Conservation (phyloP, 352 stramenopile species). For the Phytopythium montanum region DNA sequence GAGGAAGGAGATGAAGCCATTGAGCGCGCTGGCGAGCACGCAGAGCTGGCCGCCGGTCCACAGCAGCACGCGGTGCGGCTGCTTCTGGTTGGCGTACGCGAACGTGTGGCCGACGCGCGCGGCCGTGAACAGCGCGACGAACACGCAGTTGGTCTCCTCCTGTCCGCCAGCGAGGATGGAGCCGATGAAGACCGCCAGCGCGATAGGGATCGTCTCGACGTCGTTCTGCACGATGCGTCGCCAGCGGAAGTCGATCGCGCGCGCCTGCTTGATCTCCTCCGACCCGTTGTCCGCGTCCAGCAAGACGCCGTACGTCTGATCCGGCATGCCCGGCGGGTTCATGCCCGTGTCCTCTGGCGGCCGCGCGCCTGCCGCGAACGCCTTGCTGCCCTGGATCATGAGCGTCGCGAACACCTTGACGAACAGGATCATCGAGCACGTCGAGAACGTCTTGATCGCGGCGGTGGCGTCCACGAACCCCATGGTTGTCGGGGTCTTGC, state of each 20-base stretch:
- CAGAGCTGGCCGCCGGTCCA: conserved; percentile 32
- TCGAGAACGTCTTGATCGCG: conserved; percentile 32
- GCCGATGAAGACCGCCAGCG: conserved; percentile 34
- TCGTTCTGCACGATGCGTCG: conserved; percentile 44
- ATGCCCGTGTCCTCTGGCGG: conserved; percentile 30
- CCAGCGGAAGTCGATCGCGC: conserved; percentile 36
- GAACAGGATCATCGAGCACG: conserved; percentile 27
- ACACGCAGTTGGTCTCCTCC: conserved; percentile 35
- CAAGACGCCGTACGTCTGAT: conserved; percentile 29
- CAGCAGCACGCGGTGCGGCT: conserved; percentile 29
- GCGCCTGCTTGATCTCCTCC: conserved; percentile 9
- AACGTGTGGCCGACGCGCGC: conserved; percentile 31
- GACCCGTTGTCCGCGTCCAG: conserved; percentile 13
- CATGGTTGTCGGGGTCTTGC: conserved; percentile 8
- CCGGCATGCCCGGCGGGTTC: conserved; percentile 15
- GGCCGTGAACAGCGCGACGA: conserved; percentile 31
- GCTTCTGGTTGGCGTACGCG: conserved; percentile 27
- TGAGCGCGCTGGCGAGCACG: conserved; percentile 32
- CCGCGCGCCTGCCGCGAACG: conserved; percentile 28
- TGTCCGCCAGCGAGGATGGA: conserved; percentile 38
- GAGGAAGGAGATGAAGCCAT: conserved; percentile 35
- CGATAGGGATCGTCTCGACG: conserved; percentile 32
- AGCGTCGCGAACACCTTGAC: conserved; percentile 30
- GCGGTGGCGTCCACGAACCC: conserved; percentile 18
- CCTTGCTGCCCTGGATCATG: conserved; percentile 30